phyloP scores from a whole-genome alignment of 345 rosid species.

The Iberis pinnata region DNA sequence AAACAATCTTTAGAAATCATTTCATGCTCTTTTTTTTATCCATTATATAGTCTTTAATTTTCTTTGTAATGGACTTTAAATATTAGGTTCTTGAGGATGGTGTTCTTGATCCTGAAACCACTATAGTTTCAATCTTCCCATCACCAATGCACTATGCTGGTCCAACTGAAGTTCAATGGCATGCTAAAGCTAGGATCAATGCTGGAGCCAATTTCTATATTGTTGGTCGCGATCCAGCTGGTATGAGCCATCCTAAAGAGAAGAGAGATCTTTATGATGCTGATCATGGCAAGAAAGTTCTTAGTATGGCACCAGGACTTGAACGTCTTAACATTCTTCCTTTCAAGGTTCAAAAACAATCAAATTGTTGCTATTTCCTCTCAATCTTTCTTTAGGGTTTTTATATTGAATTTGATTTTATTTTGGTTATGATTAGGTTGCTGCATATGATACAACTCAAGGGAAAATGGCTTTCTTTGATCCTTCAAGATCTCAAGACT shows the following conservation, averaged over 20 bases:
- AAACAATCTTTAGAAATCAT: too few relatives aligned
- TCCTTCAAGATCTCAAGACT: slow-evolving; percentile 76
- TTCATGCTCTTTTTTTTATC: too few relatives aligned
- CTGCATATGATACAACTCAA: slow-evolving; percentile 79
- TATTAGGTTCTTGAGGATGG: slow-evolving; percentile 92
- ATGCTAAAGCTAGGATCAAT: slow-evolving; percentile 91
- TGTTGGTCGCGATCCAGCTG: slow-evolving; percentile 96
- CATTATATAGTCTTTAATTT: too few relatives aligned
- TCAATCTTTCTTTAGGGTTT: neutral
- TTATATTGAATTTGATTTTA: neutral
- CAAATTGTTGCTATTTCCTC: neutral
- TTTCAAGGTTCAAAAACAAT: slow-evolving; percentile 51
- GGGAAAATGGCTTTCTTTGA: slow-evolving; percentile 95
- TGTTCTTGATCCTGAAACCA: slow-evolving; percentile 92
- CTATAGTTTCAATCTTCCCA: slow-evolving; percentile 93
- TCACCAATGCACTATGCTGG: slow-evolving; percentile 98
- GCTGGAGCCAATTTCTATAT: slow-evolving; percentile 99
- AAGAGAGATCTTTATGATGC: slow-evolving; percentile 88
- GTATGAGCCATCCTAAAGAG: slow-evolving; percentile 90
- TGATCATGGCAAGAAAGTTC: slow-evolving; percentile 90
- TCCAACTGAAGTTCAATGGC: slow-evolving; percentile 99
- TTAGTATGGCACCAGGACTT: slow-evolving; percentile 92
- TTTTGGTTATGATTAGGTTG: slow-evolving; percentile 45
- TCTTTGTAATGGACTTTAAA: too few relatives aligned
- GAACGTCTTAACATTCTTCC: slow-evolving; percentile 94